Conservation (phyloP, 164 flowering plant species). For the Stephania cephalantha region DNA sequence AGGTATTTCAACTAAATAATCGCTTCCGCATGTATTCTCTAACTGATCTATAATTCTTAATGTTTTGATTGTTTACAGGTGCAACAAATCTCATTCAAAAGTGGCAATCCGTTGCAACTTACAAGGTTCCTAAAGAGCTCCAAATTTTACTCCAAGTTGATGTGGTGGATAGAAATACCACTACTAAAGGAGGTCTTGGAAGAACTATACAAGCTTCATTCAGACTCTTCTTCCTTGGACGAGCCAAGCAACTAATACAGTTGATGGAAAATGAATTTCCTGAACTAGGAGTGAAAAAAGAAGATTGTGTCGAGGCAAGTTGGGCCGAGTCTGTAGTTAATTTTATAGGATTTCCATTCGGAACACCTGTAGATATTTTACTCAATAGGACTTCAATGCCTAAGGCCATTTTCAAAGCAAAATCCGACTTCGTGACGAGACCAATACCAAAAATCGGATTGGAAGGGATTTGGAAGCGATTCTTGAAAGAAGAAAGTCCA, state of each 20-base stretch:
- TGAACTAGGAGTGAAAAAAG: not conserved
- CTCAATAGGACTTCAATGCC: no score
- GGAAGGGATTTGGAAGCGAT: not conserved
- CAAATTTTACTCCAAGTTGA: no score
- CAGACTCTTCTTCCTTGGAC: not conserved
- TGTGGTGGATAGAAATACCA: not conserved
- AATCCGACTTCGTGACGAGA: not conserved
- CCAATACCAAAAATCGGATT: not conserved
- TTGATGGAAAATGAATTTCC: not conserved
- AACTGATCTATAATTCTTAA: no score
- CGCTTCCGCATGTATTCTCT: no score
- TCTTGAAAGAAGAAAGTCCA: not conserved
- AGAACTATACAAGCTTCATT: not conserved
- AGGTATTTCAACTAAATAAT: no score
- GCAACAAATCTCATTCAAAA: not conserved
- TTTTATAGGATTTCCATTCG: not conserved
- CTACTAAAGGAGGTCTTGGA: no score
- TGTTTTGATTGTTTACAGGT: no score
- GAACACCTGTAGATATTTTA: not conserved
- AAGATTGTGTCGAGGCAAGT: not conserved
- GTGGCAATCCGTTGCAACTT: not conserved
- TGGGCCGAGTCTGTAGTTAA: not conserved
- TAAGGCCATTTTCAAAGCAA: not conserved
- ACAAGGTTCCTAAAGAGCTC: not conserved
- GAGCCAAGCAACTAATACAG: not conserved